Evolutionary conservation across 2,329 filamentous ascomycete species (phyloP), one percentile per base, ranked within the genome.

Genomic region (Dothideomycetidae sp.): DNA sequence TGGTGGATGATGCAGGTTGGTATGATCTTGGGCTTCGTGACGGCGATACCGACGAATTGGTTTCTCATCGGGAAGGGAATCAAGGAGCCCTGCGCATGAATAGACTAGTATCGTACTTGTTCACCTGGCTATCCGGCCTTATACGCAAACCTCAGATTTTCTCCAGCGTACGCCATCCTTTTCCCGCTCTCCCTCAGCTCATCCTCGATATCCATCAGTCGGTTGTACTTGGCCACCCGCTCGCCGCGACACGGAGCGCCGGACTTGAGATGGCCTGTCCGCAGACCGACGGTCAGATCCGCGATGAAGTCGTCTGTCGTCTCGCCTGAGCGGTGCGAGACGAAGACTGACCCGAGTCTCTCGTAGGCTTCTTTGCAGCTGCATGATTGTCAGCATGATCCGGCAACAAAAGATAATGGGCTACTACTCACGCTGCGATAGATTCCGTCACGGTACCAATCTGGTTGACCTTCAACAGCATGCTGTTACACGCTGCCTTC

Each of bases 281-380:
- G 36, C 2, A 63, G 44, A 5, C 49, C 60, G 2, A 63, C 58
- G 0, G 53, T 51, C 5, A 64, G 38, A 46, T 64, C 60, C 7
- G 61, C 58, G 36, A 64, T 61, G 44, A 63, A 63, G 41, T 61
- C 59, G 43, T 64, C 60, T 1, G 51, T 60, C 1, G 59, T 61
- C 46, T 64, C 59, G 5, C 60, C 59, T 4, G 56, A 60, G 16
- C 59, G 55, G 40, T 63, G 60, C 4, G 58, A 61, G 5, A 63
- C 60, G 37, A 63, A 62, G 12, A 63, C 59, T 11, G 51, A 47
- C 59, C 60, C 63, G 29, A 49, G 54, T 18, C 51, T 50, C 21
- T 46, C 48, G 38, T 49, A 54, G 12, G 55, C 54, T 17, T 51
- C 39, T n/a, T 54, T 49, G 16, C 54, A 53, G 3, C 52, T 55